Base-by-base conservation (phyloP, 176 grass and related monocot genomes). In the Oryza glaberrima region DNA sequence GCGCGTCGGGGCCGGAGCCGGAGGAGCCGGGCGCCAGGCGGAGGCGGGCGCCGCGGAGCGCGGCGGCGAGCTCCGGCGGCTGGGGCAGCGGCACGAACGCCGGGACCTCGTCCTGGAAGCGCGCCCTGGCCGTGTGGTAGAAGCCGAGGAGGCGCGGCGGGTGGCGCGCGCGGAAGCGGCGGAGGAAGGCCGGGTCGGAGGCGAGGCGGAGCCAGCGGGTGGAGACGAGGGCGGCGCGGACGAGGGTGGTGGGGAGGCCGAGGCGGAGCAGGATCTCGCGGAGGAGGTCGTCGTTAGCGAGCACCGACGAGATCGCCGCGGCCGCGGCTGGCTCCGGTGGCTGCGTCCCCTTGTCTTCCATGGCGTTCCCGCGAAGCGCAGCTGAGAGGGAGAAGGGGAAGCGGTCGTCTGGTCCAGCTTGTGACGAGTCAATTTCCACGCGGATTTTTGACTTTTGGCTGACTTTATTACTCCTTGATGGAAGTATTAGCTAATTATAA, bases 231-330 rank as follows among this genome's bases (percentile, higher is more conserved):
- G 30, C 35, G 34, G 35, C 67, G 67, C 67, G 67, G 67, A 75
- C 13, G 46, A 52, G 72, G 72, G 13, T 35, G 65, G 65, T 35
- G 20, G 79, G 67, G 32, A 70, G 41, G 47, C 14, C 79, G 32
- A 70, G 46, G 30, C 66, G 66, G 65, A 81, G 32, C 1, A 81
- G 66, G 46, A 81, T 81, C 78, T 70, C 78, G 10, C 66, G 16
- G 17, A 81, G 78, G 30, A 81, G 78, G 26, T 70, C 19, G 16
- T 69, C 67, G 12, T 58, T 14, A 11, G 15, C 79, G 47, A 81
- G 47, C 30, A 81, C 79, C 7, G 49, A 14, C 3, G 15, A 52
- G 14, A 52, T 52, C 38, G 6, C 38, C 38, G 38, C 36, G 49
- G 14, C 49, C 64, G 28, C 34, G 34, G 34, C 34, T 35, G 34